Conservation (phyloP, 2,329 filamentous ascomycete genomes). For the Phaeosphaeriaceae sp. region DNA sequence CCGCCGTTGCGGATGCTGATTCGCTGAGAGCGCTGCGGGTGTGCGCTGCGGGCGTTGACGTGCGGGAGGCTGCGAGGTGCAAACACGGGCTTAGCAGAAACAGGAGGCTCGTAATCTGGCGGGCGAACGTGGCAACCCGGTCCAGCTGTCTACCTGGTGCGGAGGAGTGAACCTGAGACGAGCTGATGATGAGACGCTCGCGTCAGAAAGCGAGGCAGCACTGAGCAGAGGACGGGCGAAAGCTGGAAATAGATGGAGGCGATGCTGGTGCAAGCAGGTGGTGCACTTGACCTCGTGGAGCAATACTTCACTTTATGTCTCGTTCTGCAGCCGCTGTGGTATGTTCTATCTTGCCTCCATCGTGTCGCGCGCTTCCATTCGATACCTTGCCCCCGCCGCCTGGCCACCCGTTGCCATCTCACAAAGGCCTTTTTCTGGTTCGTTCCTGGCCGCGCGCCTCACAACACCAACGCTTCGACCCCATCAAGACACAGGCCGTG, state of each 20-base stretch:
- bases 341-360: constrained; percentile 31
- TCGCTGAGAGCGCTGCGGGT: constrained; percentile 27
- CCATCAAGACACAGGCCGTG: constrained; percentile 33
- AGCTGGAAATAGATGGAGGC: constrained; percentile 29
- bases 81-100: constrained; percentile 21
- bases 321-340: constrained; percentile 43
- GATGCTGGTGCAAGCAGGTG: constrained; percentile 26
- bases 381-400: constrained; percentile 30
- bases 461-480: constrained; percentile 39
- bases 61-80: constrained; percentile 34
- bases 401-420: constrained; percentile 34
- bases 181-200: constrained; percentile 31
- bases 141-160: constrained; percentile 29
- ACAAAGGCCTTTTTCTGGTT: constrained; percentile 39
- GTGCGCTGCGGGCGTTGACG: constrained; percentile 35
- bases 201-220: constrained; percentile 22
- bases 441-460: constrained; percentile 44
- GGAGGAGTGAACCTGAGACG: constrained; percentile 32
- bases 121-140: constrained; percentile 33
- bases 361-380: constrained; percentile 48
- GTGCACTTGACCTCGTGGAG: constrained; percentile 36
- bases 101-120: constrained; percentile 23
- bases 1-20: constrained; percentile 30
- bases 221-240: constrained; percentile 9
- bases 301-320: constrained; percentile 41